Conservation (phyloP, 2,329 filamentous ascomycete genomes). For the Nectriaceae sp. region DNA sequence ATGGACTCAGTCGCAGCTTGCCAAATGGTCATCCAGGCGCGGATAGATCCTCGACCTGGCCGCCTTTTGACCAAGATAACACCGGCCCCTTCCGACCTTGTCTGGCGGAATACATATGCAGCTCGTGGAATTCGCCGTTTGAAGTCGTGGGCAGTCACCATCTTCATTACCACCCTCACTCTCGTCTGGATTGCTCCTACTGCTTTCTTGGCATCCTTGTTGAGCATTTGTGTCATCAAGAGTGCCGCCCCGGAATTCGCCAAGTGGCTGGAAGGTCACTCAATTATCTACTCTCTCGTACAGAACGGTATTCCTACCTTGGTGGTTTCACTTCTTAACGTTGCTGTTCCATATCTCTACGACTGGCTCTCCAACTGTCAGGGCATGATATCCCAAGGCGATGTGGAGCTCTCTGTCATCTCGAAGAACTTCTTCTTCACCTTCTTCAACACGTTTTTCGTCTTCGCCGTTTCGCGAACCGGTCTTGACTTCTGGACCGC, state of each 20-base stretch:
- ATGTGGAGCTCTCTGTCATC: slow-evolving; percentile 91
- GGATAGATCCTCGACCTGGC: slow-evolving; percentile 86
- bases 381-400: slow-evolving; percentile 92
- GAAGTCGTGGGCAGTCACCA: slow-evolving; percentile 80
- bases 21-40: slow-evolving; percentile 95
- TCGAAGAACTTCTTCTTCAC: slow-evolving; percentile 99
- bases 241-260: slow-evolving; percentile 72
- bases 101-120: slow-evolving; percentile 93
- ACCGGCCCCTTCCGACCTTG: slow-evolving; percentile 86
- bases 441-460: slow-evolving; percentile 97
- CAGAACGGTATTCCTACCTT: slow-evolving; percentile 87
- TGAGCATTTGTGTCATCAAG: slow-evolving; percentile 80
- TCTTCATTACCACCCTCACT: slow-evolving; percentile 79
- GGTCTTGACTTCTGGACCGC: slow-evolving; percentile 74
- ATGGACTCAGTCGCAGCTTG: slow-evolving; percentile 93
- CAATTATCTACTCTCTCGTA: slow-evolving; percentile 73
- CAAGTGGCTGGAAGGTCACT: slow-evolving; percentile 65
- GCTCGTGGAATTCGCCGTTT: slow-evolving; percentile 72
- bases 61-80: slow-evolving; percentile 83
- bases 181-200: slow-evolving; percentile 87
- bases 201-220: slow-evolving; percentile 72
- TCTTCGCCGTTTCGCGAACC: slow-evolving; percentile 87
- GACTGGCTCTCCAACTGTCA: slow-evolving; percentile 89
- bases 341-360: slow-evolving; percentile 91
- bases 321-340: slow-evolving; percentile 82